Evolutionary conservation across 2,329 filamentous ascomycete genomes (phyloP).

Genomic region (Aspergillus sp.): DNA sequence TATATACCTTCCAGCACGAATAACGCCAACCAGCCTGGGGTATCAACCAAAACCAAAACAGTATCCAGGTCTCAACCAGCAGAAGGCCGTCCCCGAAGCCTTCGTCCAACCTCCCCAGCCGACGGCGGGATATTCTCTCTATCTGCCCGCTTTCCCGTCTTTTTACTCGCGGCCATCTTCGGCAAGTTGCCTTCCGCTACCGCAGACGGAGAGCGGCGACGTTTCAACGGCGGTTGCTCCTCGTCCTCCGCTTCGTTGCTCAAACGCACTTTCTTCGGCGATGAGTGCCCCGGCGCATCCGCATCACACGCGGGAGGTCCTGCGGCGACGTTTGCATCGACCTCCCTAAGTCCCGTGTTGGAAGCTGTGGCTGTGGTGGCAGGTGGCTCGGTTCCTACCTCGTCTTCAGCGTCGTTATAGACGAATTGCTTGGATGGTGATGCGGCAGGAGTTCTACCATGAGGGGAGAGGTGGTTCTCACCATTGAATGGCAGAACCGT

Average conservation of each 20-base stretch:
- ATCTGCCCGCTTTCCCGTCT: slow-evolving; percentile 34
- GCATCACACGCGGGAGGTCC: slow-evolving; percentile 19
- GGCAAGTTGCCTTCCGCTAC: slow-evolving; percentile 33
- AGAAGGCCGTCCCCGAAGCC: slow-evolving; percentile 22
- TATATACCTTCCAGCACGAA: no score
- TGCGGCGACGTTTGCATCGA: slow-evolving; percentile 41
- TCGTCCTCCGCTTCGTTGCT: slow-evolving; percentile 14
- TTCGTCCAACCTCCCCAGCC: slow-evolving; percentile 17
- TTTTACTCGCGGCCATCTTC: slow-evolving; percentile 30
- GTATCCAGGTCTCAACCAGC: slow-evolving; percentile 8
- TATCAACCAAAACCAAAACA: slow-evolving; percentile 3
- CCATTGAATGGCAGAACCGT: slow-evolving; percentile 22
- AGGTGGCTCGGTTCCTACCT: slow-evolving; percentile 25
- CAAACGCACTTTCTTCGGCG: slow-evolving; percentile 6
- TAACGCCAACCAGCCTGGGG: no score
- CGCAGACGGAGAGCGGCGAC: slow-evolving; percentile 20
- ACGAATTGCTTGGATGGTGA: slow-evolving; percentile 44
- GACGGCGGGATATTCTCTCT: slow-evolving; percentile 37
- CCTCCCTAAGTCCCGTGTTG: slow-evolving; percentile 41
- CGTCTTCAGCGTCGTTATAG: slow-evolving; percentile 41
- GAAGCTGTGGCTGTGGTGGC: slow-evolving; percentile 21
- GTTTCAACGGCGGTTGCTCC: slow-evolving; percentile 18
- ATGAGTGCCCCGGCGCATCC: slow-evolving; percentile 8
- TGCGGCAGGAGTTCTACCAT: slow-evolving; percentile 17
- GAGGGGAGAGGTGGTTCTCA: slow-evolving; percentile 14